Evolutionary conservation across 2,329 filamentous ascomycete genomes (phyloP).

Genomic region (Botrytis cinerea): DNA sequence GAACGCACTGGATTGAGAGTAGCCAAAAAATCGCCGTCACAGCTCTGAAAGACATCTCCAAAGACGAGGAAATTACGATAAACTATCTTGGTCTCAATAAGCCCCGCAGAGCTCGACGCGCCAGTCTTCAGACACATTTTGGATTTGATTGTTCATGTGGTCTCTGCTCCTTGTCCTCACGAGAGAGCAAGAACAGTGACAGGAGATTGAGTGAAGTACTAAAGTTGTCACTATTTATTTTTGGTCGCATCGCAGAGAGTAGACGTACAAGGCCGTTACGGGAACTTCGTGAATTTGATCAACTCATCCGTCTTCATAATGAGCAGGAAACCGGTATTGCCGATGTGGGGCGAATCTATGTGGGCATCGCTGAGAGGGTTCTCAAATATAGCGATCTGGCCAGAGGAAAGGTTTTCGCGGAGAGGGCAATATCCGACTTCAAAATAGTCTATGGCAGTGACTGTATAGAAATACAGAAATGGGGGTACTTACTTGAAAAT

Average conservation of each 20-base stretch:
- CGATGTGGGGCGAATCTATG: conserved; percentile 35
- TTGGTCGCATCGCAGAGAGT: conserved; percentile 20
- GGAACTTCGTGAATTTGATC: conserved; percentile 33
- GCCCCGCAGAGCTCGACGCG: conserved; percentile 34
- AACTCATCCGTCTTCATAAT: conserved; percentile 37
- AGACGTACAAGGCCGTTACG: conserved; percentile 25
- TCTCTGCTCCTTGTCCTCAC: conserved; percentile 43
- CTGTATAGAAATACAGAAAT: conserved; percentile 25
- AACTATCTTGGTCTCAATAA: conserved; percentile 36
- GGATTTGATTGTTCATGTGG: conserved; percentile 43
- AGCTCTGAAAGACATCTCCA: conserved; percentile 42
- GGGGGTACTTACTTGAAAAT: conserved; percentile 27
- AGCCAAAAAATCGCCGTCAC: conserved; percentile 41
- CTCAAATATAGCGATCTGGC: conserved; percentile 41
- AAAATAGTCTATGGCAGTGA: conserved; percentile 25
- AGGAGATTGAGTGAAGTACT: conserved; percentile 32
- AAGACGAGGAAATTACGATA: conserved; percentile 45
- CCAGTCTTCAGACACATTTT: conserved; percentile 40
- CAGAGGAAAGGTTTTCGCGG: conserved; percentile 39
- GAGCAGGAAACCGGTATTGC: conserved; percentile 34
- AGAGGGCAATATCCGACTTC: conserved; percentile 32
- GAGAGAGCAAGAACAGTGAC: conserved; percentile 42
- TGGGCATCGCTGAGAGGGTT: conserved; percentile 38
- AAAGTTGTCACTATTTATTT: conserved; percentile 38
- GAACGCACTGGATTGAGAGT: conserved; percentile 43